Conservation (phyloP, 2,329 filamentous ascomycete species). For the Claviceps purpurea region DNA sequence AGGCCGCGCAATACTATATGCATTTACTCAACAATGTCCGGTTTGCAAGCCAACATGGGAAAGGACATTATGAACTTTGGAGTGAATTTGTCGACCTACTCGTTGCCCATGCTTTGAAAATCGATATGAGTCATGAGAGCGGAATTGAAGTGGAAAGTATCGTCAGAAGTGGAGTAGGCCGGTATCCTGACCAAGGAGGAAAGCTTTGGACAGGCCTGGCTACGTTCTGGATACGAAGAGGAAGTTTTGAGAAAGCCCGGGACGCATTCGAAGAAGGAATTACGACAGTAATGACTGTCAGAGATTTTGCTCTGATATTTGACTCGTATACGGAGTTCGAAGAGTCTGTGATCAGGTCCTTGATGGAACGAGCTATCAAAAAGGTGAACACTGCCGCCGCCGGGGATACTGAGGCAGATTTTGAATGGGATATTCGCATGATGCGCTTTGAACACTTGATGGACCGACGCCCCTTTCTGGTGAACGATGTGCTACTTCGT, state of each 20-base stretch:
- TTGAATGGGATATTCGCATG: slow-evolving; percentile 93
- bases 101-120: slow-evolving; percentile 76
- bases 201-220: slow-evolving; percentile 91
- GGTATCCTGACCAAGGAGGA: slow-evolving; percentile 86
- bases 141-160: slow-evolving; percentile 88
- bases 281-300: slow-evolving; percentile 95
- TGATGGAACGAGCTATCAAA: slow-evolving; percentile 76
- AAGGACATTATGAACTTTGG: slow-evolving; percentile 94
- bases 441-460: slow-evolving; percentile 96
- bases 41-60: slow-evolving; percentile 85
- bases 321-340: slow-evolving; percentile 96
- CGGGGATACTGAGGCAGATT: slow-evolving; percentile 71
- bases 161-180: slow-evolving; percentile 77
- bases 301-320: slow-evolving; percentile 93
- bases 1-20: slow-evolving; percentile 85
- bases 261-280: slow-evolving; percentile 95
- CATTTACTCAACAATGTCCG: slow-evolving; percentile 79
- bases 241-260: slow-evolving; percentile 81
- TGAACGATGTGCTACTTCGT: slow-evolving; percentile 88
- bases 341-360: slow-evolving; percentile 79
- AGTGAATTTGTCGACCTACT: slow-evolving; percentile 92
- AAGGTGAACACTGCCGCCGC: slow-evolving; percentile 71
- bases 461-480: slow-evolving; percentile 87
- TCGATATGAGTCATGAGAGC: slow-evolving; percentile 66
- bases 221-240: slow-evolving; percentile 90